phyloP scores from a whole-genome alignment of 805 yeast species.

The Metschnikowia bowlesiae region DNA sequence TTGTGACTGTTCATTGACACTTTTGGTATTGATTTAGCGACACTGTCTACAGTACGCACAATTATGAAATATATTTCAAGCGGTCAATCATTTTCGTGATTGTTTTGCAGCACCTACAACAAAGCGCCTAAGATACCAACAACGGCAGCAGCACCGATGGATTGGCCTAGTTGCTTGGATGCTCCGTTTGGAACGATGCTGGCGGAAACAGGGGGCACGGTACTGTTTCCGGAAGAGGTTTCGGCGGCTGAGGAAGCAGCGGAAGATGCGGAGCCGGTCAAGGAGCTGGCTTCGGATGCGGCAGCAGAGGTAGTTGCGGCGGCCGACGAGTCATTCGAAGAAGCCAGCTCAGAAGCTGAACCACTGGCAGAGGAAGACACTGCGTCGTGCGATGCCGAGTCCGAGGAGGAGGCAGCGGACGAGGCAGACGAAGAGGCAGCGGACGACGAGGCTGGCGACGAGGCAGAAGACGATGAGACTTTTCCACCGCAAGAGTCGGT shows the following conservation, averaged over 20 bases:
- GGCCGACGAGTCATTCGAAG: constrained; percentile 18
- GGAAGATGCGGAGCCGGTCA: constrained; percentile 16
- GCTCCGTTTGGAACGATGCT: constrained; percentile 15
- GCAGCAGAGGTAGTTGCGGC: background rate
- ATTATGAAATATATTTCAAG: background rate
- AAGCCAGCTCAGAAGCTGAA: constrained; percentile 4
- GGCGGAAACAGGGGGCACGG: background rate
- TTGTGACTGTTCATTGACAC: no score
- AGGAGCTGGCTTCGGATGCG: no score
- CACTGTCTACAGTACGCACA: constrained; percentile 2
- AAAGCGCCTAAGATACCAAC: constrained; percentile 39
- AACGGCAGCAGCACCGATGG: constrained; percentile 37
- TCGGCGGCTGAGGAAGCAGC: constrained; percentile 18
- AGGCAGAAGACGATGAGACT: constrained; percentile 29
- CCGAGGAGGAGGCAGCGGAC: constrained; percentile 1
- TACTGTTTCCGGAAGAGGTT: constrained; percentile 6
- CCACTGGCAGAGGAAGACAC: constrained; percentile 9
- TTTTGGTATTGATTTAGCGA: background rate
- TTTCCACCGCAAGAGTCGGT: constrained; percentile 47
- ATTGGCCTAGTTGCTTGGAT: constrained; percentile 22
- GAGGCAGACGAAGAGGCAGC: constrained; percentile 11
- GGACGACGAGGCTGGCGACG: constrained; percentile 13
- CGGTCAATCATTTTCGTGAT: background rate
- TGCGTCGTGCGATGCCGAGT: constrained; percentile 16
- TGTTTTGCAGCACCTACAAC: constrained; percentile 10